These are phyloP conservation scores for Alternaria sp. DNA, from an alignment of 2,329 filamentous ascomycete species.

Conservation along the genomic window DNA sequence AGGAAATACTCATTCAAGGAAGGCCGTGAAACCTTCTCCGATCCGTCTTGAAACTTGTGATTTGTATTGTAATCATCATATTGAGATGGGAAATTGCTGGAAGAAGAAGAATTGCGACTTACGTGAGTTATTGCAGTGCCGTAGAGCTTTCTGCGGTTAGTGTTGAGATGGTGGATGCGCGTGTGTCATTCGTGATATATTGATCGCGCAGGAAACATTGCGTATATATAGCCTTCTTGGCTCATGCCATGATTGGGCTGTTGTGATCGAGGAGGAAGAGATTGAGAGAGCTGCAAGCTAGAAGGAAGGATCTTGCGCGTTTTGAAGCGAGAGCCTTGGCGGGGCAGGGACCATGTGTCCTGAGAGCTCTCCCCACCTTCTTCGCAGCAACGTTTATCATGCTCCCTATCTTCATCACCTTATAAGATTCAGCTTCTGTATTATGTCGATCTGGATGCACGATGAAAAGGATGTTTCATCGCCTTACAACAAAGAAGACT, in stretches of 20 bases:
- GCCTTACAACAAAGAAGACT: no score
- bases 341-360: slow-evolving; percentile 6
- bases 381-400: not conserved
- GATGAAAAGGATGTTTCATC: fast-evolving
- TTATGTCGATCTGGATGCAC: no score
- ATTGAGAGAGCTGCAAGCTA: not conserved
- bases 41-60: slow-evolving; percentile 50
- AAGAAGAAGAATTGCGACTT: not conserved
- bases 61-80: slow-evolving; percentile 40
- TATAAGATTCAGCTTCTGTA: no score
- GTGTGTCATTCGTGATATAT: not conserved
- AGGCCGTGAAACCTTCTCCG: slow-evolving; percentile 44
- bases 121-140: not conserved
- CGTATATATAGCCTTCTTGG: fast-evolving
- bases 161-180: not conserved
- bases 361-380: not conserved
- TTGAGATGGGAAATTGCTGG: not conserved
- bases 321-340: slow-evolving; percentile 15
- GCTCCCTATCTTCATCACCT: no score
- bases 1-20: slow-evolving; percentile 33
- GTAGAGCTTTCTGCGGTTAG: not conserved
- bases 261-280: not conserved
- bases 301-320: not conserved
- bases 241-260: not conserved
- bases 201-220: not conserved